Evolutionary conservation across 129 eudicot species (phyloP), one percentile per base, ranked within the genome.

Genomic region (Tagetes patula): DNA sequence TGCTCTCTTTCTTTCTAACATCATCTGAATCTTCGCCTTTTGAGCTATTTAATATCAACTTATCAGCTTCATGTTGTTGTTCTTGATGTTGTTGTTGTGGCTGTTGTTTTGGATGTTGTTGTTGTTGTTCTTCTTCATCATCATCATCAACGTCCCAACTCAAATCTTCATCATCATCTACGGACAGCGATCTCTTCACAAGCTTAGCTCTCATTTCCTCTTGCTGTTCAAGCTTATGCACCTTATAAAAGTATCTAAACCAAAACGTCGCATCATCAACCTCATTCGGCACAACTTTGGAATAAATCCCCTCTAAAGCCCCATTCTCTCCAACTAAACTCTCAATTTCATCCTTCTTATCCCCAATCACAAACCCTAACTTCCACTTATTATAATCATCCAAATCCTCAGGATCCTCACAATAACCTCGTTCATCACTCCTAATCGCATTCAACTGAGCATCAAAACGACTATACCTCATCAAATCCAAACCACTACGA

Each of bases 111-210:
- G 4, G 20, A 7, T 37, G 48, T 31, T 52, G 42, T 11, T 41
- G 55, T 10, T 67, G 74, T 3, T 58, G 77, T 0, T 77, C 76
- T 0, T 73, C 85, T 0, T 88, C 91, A 0, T 87, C 94, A 2
- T 86, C 96, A 52, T 86, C 99, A 61, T 94, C 96, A 14, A 90
- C 88, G 78, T 94, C 99, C 99, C 99, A 95, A 41, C 91, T 88
- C 78, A 95, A 80, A 27, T 95, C 97, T 64, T 94, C 99, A 10
- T 93, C 98, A 32, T 87, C 92, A 62, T 88, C 96, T 14, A 73
- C 72, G 0, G 96, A 79, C 12, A 86, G 83, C 0, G 96, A 93
- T 74, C 97, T 67, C 81, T 84, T 90, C 77, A 90, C 97, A 49
- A 95, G 83, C 84, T 75, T 90, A 38, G 91, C 96, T 75, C 99